phyloP scores from a whole-genome alignment of 2,329 filamentous ascomycete species.

The Ophiostoma quercus region DNA sequence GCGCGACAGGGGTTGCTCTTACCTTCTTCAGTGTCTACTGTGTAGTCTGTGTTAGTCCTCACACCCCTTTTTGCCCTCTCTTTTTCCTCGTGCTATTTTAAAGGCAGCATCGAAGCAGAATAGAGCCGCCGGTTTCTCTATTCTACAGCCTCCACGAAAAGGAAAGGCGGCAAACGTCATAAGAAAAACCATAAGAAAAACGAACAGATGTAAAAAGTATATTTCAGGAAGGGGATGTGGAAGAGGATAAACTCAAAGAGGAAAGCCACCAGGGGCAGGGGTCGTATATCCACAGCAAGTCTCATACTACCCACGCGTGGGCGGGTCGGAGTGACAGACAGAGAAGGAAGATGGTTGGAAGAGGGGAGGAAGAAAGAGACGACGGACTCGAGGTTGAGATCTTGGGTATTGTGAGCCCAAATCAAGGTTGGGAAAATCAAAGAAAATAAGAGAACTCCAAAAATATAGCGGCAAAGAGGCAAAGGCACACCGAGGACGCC shows the following conservation, averaged over 20 bases:
- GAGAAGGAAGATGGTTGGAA: neutral
- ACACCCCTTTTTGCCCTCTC: neutral
- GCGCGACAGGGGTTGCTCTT: conserved; percentile 25
- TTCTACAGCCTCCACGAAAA: neutral
- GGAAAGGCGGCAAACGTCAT: neutral
- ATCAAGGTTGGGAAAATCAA: neutral
- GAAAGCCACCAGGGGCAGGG: conserved; percentile 6
- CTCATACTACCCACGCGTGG: conserved; percentile 1
- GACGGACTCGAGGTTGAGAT: neutral
- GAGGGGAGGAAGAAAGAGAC: neutral
- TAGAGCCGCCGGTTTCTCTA: neutral
- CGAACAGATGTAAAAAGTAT: neutral
- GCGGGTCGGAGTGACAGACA: neutral
- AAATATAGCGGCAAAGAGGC: no score
- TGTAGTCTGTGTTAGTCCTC: neutral
- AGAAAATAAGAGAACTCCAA: neutral
- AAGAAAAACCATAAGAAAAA: neutral
- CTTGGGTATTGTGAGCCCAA: neutral
- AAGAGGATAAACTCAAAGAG: neutral
- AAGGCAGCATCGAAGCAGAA: neutral
- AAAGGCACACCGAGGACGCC: neutral
- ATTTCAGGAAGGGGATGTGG: conserved; percentile 3
- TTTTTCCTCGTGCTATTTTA: neutral
- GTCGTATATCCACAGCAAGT: conserved; percentile 13
- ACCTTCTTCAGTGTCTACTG: conserved; percentile 16